Evolutionary conservation across 2,329 filamentous ascomycete genomes (phyloP).

Genomic region (Talaromyces rugulosus): DNA sequence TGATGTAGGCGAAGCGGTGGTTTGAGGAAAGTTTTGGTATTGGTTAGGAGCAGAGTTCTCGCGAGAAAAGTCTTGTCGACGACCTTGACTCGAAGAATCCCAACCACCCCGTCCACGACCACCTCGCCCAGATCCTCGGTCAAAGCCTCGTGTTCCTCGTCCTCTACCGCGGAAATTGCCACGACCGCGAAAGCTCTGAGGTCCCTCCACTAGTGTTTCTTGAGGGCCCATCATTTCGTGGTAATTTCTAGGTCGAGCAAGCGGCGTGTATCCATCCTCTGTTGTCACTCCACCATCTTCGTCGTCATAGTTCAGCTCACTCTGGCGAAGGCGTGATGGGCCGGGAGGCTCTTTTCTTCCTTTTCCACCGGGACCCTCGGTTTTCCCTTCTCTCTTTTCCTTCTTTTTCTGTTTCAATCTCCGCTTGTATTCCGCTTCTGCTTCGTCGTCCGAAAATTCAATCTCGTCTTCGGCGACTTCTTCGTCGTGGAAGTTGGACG

Average conservation of each 20-base stretch:
- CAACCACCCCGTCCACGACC: conserved; percentile 26
- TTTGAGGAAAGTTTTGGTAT: conserved; percentile 21
- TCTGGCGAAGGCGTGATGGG: conserved; percentile 35
- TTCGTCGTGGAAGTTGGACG: conserved; percentile 92
- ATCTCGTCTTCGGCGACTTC: conserved; percentile 80
- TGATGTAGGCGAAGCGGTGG: conserved; percentile 16
- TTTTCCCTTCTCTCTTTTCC: conserved; percentile 47
- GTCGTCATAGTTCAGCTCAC: conserved; percentile 64
- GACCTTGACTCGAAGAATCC: conserved; percentile 24
- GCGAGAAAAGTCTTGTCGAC: conserved; percentile 23
- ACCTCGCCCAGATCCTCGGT: conserved; percentile 32
- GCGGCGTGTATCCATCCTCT: conserved; percentile 61
- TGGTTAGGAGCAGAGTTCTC: conserved; percentile 22
- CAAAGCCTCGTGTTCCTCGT: conserved; percentile 37
- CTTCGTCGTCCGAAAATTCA: conserved; percentile 96
- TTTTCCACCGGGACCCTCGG: conserved; percentile 32
- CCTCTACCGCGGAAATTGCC: conserved; percentile 45
- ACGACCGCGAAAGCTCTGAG: conserved; percentile 21
- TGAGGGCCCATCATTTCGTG: conserved; percentile 44
- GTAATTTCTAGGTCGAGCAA: conserved; percentile 64
- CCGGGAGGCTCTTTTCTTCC: conserved; percentile 31
- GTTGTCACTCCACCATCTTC: conserved; percentile 50
- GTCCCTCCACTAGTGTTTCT: conserved; percentile 33
- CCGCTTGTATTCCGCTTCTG: conserved; percentile 77
- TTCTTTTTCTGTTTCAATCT: conserved; percentile 63